phyloP scores from a whole-genome alignment of 352 stramenopile genomes.

The Pythium aquatile region DNA sequence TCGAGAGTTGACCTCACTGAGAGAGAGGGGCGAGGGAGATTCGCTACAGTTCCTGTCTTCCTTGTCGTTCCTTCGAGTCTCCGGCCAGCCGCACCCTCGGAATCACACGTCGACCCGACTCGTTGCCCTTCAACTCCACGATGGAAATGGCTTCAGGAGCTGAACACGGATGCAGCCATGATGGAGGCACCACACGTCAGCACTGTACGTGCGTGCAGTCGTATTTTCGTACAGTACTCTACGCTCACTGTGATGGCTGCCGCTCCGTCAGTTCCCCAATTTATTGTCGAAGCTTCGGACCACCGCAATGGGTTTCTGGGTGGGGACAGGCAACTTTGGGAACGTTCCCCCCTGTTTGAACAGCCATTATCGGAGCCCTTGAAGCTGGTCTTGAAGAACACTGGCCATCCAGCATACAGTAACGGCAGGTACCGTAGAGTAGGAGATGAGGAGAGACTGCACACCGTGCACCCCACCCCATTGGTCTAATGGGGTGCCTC shows the following conservation, averaged over 20 bases:
- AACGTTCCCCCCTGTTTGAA: not conserved
- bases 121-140: slow-evolving; percentile 9
- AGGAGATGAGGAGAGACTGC: too few relatives aligned
- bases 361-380: not conserved
- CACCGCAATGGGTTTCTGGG: not conserved
- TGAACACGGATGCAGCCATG: not conserved
- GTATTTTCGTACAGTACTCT: not conserved
- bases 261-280: not conserved
- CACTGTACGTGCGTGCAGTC: not conserved
- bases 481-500: too few relatives aligned
- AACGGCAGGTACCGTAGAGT: too few relatives aligned
- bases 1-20: not conserved
- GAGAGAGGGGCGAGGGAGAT: not conserved
- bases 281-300: slow-evolving; percentile 1
- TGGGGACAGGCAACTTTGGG: not conserved
- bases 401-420: too few relatives aligned
- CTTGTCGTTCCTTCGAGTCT: not conserved
- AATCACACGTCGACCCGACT: not conserved
- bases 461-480: too few relatives aligned
- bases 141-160: not conserved
- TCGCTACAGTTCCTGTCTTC: not conserved
- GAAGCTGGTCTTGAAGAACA: too few relatives aligned
- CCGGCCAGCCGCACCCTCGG: slow-evolving; percentile 5
- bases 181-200: not conserved
- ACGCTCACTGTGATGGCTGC: not conserved